Evolutionary conservation across 306 rosid genomes (phyloP).

Genomic region (Castanopsis chinensis): DNA sequence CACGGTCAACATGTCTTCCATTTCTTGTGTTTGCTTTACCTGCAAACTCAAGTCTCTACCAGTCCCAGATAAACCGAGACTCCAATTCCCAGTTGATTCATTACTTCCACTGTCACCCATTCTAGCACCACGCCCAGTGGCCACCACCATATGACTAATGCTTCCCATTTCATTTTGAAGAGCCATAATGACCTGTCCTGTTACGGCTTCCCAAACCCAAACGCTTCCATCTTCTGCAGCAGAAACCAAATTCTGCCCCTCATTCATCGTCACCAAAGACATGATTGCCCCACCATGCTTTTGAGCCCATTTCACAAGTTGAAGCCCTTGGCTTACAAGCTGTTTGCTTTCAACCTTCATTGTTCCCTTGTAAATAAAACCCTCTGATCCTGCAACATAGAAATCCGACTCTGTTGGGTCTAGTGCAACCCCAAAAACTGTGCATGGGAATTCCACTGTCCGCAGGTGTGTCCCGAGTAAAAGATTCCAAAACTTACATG

Average conservation of each 20-base stretch:
- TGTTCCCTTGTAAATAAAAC: slow-evolving; percentile 48
- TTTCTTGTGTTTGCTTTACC: slow-evolving; percentile 25
- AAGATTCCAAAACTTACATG: slow-evolving; percentile 67
- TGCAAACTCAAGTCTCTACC: slow-evolving; percentile 25
- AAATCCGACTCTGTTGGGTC: slow-evolving; percentile 36
- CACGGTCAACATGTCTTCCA: slow-evolving; percentile 27
- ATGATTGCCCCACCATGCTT: slow-evolving; percentile 43
- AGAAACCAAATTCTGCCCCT: slow-evolving; percentile 51
- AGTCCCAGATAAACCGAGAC: slow-evolving; percentile 9
- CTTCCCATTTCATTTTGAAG: slow-evolving; percentile 33
- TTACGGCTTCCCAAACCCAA: slow-evolving; percentile 52
- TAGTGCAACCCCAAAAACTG: slow-evolving; percentile 41
- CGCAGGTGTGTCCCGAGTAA: slow-evolving; percentile 20
- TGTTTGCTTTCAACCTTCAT: slow-evolving; percentile 12
- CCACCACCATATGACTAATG: slow-evolving; percentile 55
- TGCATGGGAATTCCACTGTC: slow-evolving; percentile 47
- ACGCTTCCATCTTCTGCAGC: slow-evolving; percentile 72
- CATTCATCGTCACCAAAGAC: slow-evolving; percentile 43
- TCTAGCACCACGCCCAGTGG: slow-evolving; percentile 4
- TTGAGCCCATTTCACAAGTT: slow-evolving; percentile 27
- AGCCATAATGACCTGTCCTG: slow-evolving; percentile 39
- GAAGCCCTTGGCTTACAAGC: neutral
- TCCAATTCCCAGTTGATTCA: neutral
- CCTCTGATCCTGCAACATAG: slow-evolving; percentile 69
- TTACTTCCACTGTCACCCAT: neutral